These are phyloP conservation scores for Sarcocystis neurona DNA, from an alignment of 169 alveolate species.

Conservation along the genomic window DNA sequence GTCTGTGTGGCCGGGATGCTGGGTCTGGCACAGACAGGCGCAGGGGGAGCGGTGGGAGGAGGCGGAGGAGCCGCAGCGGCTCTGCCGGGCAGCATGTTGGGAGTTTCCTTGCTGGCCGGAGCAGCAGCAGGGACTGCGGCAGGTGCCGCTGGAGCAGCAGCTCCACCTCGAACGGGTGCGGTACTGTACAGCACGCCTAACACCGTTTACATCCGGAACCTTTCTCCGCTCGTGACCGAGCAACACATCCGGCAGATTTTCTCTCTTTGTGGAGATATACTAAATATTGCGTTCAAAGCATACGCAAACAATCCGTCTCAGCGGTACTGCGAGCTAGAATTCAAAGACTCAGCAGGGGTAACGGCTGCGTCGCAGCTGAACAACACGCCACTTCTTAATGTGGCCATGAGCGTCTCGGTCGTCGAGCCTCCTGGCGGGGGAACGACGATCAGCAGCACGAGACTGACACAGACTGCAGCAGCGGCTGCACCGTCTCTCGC, in stretches of 20 bases:
- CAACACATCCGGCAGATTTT: slow-evolving; percentile 32
- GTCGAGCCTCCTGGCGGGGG: slow-evolving; percentile 34
- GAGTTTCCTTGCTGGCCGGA: background rate
- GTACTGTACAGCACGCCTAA: slow-evolving; percentile 32
- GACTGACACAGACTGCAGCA: too few relatives aligned
- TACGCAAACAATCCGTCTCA: slow-evolving; percentile 1
- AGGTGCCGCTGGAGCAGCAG: too few relatives aligned
- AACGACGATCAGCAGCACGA: background rate
- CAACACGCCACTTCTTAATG: slow-evolving; percentile 33
- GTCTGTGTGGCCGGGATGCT: too few relatives aligned
- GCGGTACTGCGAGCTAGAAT: slow-evolving; percentile 46
- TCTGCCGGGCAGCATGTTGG: background rate
- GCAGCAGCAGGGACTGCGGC: background rate
- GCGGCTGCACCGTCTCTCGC: background rate
- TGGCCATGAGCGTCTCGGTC: slow-evolving; percentile 29
- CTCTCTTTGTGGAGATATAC: slow-evolving; percentile 31
- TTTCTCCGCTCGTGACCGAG: slow-evolving; percentile 29
- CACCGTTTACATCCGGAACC: slow-evolving; percentile 16
- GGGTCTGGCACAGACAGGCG: too few relatives aligned
- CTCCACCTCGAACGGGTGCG: too few relatives aligned
- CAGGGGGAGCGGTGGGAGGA: too few relatives aligned
- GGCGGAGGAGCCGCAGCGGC: too few relatives aligned
- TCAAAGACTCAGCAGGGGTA: slow-evolving; percentile 27
- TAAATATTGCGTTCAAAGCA: slow-evolving; percentile 24
- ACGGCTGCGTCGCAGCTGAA: slow-evolving; percentile 47